Percentiles rank a stretch among this genome's conserved stretches.
These are phyloP conservation scores for Globisporangium rhizosaccharum DNA, from an alignment of 352 stramenopile species.

Conservation along the genomic window DNA sequence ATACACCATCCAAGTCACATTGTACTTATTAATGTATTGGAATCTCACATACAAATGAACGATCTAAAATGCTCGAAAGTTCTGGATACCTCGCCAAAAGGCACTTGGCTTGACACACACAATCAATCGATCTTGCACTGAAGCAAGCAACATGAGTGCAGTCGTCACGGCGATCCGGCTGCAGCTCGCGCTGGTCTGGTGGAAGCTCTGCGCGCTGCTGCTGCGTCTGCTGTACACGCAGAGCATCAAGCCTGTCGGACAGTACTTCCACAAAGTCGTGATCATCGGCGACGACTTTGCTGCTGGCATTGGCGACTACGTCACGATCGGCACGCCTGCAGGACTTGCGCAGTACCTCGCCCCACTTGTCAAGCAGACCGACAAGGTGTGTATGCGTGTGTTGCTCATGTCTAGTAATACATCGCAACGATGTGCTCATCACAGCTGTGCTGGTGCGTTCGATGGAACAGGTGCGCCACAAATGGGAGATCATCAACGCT, in stretches of 20 bases:
- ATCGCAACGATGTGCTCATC: not conserved
- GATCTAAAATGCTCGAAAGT: not conserved
- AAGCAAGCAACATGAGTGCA: conserved; percentile 2
- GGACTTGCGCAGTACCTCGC: conserved; percentile 59
- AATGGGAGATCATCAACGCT: conserved; percentile 77
- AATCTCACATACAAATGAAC: not conserved
- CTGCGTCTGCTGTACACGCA: conserved; percentile 33
- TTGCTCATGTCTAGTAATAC: not conserved
- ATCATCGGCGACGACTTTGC: conserved; percentile 84
- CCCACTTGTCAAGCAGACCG: conserved; percentile 31
- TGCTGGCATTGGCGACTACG: conserved; percentile 69
- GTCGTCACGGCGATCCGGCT: conserved; percentile 38
- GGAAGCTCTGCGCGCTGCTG: conserved; percentile 54
- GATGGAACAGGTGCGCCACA: conserved; percentile 55
- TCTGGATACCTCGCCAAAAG: not conserved
- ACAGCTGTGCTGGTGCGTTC: not conserved
- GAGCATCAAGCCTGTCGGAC: conserved; percentile 38
- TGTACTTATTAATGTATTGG: not conserved
- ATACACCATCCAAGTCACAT: too few species aligned
- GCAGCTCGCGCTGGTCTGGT: conserved; percentile 63
- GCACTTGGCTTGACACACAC: not conserved
- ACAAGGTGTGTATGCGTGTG: conserved; percentile 39
- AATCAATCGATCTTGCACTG: too few species aligned
- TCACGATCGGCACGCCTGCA: conserved; percentile 43
- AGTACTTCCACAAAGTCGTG: conserved; percentile 83